Percentiles rank a stretch among this genome's conserved stretches.
Conservation (phyloP, 306 rosid genomes). For the Chamaecrista fasciculata region DNA sequence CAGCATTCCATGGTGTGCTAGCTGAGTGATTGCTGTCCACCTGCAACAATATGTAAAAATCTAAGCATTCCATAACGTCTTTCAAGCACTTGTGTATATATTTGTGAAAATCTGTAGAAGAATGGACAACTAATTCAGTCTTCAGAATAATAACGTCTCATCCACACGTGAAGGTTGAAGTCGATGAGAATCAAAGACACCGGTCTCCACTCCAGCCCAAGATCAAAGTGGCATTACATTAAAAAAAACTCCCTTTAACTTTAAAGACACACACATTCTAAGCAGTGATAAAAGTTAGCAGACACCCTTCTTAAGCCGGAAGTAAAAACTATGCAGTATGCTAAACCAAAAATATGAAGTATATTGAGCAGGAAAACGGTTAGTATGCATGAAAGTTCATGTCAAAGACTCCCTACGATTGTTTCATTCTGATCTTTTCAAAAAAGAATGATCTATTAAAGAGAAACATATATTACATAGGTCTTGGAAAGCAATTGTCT, state of each 20-base stretch:
- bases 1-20: conserved; percentile 95
- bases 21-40: conserved; percentile 96
- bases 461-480: neutral
- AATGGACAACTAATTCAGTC: neutral
- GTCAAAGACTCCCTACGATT: neutral
- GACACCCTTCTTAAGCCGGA: neutral
- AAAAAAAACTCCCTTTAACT: conserved; percentile 11
- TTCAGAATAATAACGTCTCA: neutral
- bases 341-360: neutral
- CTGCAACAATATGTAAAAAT: conserved; percentile 47
- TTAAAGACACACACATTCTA: neutral
- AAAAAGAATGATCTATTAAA: neutral
- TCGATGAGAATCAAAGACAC: conserved; percentile 4
- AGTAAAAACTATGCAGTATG: neutral
- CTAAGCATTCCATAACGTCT: neutral
- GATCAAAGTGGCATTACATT: neutral
- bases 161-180: neutral
- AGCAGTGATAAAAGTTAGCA: neutral
- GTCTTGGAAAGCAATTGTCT: neutral
- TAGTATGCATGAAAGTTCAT: neutral
- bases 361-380: neutral
- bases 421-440: no score
- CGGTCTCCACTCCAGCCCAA: neutral
- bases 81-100: conserved; percentile 12
- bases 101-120: neutral